Evolutionary conservation across 441 rosid species (phyloP).

Genomic region (Corymbia citriodora): DNA sequence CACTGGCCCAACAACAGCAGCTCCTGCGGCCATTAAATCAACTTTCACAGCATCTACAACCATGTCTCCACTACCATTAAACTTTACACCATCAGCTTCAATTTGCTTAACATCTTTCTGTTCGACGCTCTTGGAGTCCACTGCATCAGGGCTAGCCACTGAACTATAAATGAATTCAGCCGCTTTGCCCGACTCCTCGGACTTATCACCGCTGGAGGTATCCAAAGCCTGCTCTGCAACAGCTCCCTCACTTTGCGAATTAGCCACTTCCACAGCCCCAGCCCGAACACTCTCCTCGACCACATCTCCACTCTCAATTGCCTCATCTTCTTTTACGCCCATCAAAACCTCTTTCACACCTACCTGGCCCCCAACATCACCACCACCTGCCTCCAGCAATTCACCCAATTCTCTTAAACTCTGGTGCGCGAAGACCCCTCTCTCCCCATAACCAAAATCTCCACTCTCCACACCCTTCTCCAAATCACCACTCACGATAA

Average conservation of each 20-base stretch:
- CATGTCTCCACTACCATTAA: conserved; percentile 22
- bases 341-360: background rate
- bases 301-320: background rate
- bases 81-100: conserved; percentile 27
- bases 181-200: background rate
- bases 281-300: conserved; percentile 13
- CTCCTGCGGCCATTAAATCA: conserved; percentile 23
- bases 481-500: background rate
- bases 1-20: conserved; percentile 35
- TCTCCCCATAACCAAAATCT: conserved; percentile 4
- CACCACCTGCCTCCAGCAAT: conserved; percentile 17
- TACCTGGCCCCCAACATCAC: conserved; percentile 4
- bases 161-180: background rate
- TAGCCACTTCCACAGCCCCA: background rate
- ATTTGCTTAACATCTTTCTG: conserved; percentile 7
- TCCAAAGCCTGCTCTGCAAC: background rate
- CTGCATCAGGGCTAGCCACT: background rate
- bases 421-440: conserved; percentile 18
- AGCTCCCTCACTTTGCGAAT: conserved; percentile 1
- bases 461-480: background rate
- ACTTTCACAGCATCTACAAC: conserved; percentile 29
- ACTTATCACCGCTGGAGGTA: background rate
- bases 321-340: background rate
- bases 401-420: conserved; percentile 4
- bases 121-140: conserved; percentile 6